phyloP scores from a whole-genome alignment of 1,284 basidiomycete genomes.

The Puccinia triticina region DNA sequence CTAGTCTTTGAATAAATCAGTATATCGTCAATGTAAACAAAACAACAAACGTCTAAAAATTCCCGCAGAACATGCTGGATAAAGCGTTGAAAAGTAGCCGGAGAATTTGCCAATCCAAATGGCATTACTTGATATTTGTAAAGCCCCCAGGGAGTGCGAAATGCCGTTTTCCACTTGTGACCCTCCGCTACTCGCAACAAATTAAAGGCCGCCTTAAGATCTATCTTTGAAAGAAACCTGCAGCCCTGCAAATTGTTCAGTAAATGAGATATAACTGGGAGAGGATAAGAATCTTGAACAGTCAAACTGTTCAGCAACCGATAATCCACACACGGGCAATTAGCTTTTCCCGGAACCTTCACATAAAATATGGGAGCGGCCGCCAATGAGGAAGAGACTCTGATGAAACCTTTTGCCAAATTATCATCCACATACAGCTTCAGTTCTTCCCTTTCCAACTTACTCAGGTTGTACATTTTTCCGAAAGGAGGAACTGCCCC shows the following conservation, averaged over 20 bases:
- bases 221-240: too few relatives aligned
- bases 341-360: too few relatives aligned
- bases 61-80: too few relatives aligned
- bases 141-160: conserved; percentile 61
- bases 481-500: not conserved
- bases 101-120: conserved; percentile 63
- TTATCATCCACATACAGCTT: not conserved
- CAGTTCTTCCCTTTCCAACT: not conserved
- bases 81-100: conserved; percentile 54
- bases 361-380: too few relatives aligned
- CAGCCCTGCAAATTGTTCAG: conserved; percentile 36
- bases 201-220: too few relatives aligned
- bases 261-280: conserved; percentile 24
- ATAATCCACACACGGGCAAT: conserved; percentile 38
- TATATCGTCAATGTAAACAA: conserved; percentile 38
- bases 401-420: conserved; percentile 30
- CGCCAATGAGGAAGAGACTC: conserved; percentile 2
- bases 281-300: conserved; percentile 49
- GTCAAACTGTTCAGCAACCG: conserved; percentile 51
- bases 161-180: conserved; percentile 61
- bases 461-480: not conserved
- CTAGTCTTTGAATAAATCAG: conserved; percentile 58
- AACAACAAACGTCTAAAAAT: conserved; percentile 39
- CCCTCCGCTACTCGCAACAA: conserved; percentile 55
- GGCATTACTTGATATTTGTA: conserved; percentile 63